Percentiles rank a stretch among this genome's conserved stretches.
Conservation (phyloP, 768 basidiomycete genomes). For the Suillus hirtellus region DNA sequence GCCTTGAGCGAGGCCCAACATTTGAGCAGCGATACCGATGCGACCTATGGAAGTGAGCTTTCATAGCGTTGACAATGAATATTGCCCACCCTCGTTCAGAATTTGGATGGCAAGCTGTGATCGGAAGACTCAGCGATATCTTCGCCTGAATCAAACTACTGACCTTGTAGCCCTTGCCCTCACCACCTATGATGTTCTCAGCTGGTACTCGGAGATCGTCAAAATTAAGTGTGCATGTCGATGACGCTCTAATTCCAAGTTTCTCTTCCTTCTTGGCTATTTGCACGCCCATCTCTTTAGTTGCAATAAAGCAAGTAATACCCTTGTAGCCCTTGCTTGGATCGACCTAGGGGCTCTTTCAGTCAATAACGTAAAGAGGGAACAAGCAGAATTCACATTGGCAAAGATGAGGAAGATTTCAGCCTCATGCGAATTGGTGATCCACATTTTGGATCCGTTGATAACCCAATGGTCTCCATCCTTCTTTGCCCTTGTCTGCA, state of each 20-base stretch:
- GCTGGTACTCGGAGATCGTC: constrained; percentile 86
- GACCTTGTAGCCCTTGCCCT: constrained; percentile 90
- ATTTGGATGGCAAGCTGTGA: constrained; percentile 90
- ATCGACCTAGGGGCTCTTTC: constrained; percentile 53
- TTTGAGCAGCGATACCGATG: constrained; percentile 97
- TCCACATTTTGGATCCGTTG: constrained; percentile 99
- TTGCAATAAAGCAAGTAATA: constrained; percentile 96
- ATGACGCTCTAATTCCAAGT: constrained; percentile 93
- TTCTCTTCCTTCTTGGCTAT: constrained; percentile 99
- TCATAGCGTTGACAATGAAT: not conserved
- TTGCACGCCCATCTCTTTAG: constrained; percentile 94
- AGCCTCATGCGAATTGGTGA: constrained; percentile 92
- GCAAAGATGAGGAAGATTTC: constrained; percentile 94
- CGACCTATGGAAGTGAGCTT: constrained; percentile 49
- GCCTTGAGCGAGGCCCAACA: constrained; percentile 97
- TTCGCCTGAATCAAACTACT: not conserved
- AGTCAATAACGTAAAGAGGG: not conserved
- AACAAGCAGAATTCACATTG: constrained; percentile 52
- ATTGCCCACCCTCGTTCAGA: constrained; percentile 75
- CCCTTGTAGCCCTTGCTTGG: constrained; percentile 97
- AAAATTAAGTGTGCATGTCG: constrained; percentile 92
- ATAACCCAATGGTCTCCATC: constrained; percentile 84
- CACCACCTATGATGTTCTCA: constrained; percentile 90
- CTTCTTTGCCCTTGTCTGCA: constrained; percentile 90
- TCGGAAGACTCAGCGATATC: constrained; percentile 7